Evolutionary conservation across 2,329 filamentous ascomycete species (phyloP), one percentile per base, ranked within the genome.

Genomic region (Ilyonectria robusta): DNA sequence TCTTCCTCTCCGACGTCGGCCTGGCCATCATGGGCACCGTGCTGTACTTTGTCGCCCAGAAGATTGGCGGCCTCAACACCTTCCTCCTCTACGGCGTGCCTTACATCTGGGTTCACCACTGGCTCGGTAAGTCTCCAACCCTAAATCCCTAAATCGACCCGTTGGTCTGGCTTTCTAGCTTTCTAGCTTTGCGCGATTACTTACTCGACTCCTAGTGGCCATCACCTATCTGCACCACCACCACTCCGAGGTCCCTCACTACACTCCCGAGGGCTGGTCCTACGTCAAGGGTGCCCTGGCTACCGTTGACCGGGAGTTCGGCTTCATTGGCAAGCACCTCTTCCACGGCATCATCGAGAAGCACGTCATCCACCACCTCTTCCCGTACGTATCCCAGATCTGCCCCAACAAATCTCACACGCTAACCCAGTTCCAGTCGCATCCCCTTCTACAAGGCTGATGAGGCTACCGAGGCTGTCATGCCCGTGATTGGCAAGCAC

Each of bases 401-500:
- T 17, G n/a, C n/a, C n/a, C 15, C 40, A n/a, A n/a, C 40, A n/a
- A n/a, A 42, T n/a, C 37, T 13, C 6, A 7, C 11, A 40, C 33
- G 67, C 62, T 42, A 10, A 9, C 35, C 15, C 17, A 7, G 6
- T n/a, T 17, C 4, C 59, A 78, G 76, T 46, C 75, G 74, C 57
- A 79, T 79, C 48, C 78, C 78, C 47, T 78, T 79, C 67, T 79
- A 89, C 81, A 82, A 88, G 72, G 86, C 87, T 29, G 84, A 85
- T 65, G 83, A 86, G 75, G 87, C 87, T 23, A 87, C 85, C 13
- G 78, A 82, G 65, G 84, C 86, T 76, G 96, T 97, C 88, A 94
- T 95, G 88, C 89, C 89, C 68, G 87, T 98, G 79, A 97, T 98
- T 92, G 95, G 95, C 78, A 85, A 87, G 75, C 95, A 97, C 87